A percentile compares a stretch with the other conserved stretches of the same genome.
Conservation (phyloP, 2,329 filamentous ascomycete species). For the Venturia asperata region DNA sequence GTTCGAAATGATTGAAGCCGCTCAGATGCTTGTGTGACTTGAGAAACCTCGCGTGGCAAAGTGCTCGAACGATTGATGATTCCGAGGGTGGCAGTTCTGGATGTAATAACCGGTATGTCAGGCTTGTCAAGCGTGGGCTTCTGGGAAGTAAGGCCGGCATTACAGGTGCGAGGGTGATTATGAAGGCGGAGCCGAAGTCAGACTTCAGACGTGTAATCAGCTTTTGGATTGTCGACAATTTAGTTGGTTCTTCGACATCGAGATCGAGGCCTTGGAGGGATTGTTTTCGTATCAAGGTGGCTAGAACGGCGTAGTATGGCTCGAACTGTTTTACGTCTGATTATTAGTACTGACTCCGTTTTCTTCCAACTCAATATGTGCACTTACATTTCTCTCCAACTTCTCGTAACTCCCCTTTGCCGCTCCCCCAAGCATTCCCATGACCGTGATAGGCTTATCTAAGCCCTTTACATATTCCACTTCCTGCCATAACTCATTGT, state of each 20-base stretch:
- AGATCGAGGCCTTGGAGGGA: conserved; percentile 36
- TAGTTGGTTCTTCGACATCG: conserved; percentile 61
- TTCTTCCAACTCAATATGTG: not conserved
- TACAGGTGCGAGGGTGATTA: conserved; percentile 76
- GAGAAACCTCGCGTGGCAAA: conserved; percentile 79
- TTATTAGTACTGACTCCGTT: not conserved
- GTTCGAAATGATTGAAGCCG: conserved; percentile 70
- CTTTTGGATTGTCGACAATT: conserved; percentile 53
- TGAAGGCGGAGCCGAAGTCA: conserved; percentile 63
- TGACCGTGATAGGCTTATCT: conserved; percentile 62
- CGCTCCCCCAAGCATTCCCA: conserved; percentile 84
- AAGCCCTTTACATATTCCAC: conserved; percentile 59
- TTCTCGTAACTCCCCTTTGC: conserved; percentile 65
- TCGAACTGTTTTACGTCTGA: conserved; percentile 54
- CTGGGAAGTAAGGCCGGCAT: conserved; percentile 52
- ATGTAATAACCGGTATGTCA: conserved; percentile 25
- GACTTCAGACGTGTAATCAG: conserved; percentile 42
- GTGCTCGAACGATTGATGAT: conserved; percentile 46
- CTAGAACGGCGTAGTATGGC: conserved; percentile 62
- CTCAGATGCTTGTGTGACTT: conserved; percentile 54
- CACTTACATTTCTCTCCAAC: conserved; percentile 45
- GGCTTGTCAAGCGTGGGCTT: conserved; percentile 27
- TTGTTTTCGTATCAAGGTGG: conserved; percentile 55
- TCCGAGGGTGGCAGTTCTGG: conserved; percentile 20
- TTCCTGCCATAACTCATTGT: conserved; percentile 71